Evolutionary conservation across 2,329 filamentous ascomycete species (phyloP).

Genomic region (Periconia sp.): DNA sequence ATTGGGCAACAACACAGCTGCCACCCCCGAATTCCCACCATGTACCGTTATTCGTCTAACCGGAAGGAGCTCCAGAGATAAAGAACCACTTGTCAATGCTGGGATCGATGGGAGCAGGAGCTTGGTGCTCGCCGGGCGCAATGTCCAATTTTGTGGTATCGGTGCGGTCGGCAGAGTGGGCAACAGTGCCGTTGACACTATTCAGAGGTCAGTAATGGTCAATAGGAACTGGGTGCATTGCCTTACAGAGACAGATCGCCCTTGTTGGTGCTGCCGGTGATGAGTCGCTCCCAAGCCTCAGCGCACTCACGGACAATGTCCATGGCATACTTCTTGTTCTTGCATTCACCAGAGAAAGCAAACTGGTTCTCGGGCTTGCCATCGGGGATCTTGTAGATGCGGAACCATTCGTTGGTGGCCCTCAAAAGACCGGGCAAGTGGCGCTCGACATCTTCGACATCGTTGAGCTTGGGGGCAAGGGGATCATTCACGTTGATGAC

Average conservation of each 20-base stretch:
- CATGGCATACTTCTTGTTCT: conserved; percentile 98
- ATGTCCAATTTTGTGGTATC: conserved; percentile 72
- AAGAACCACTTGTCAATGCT: conserved; percentile 99
- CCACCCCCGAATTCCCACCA: background rate
- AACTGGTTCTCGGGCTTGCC: conserved; percentile 99
- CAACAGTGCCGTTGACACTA: conserved; percentile 57
- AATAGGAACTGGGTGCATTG: conserved; percentile 21
- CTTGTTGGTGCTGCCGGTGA: conserved; percentile 81
- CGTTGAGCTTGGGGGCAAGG: conserved; percentile 92
- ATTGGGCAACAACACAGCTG: conserved; percentile 10
- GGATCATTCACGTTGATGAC: conserved; percentile 99
- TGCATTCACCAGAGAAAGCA: conserved; percentile 99
- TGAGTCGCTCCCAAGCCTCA: conserved; percentile 95
- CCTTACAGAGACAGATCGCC: conserved; percentile 82
- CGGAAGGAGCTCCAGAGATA: conserved; percentile 88
- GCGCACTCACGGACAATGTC: conserved; percentile 94
- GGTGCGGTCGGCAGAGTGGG: conserved; percentile 72
- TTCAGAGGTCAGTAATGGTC: conserved; percentile 13
- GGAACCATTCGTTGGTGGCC: conserved; percentile 99
- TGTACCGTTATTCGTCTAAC: conserved; percentile 28
- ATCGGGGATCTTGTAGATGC: conserved; percentile 99
- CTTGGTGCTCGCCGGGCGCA: conserved; percentile 75
- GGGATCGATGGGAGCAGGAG: conserved; percentile 85
- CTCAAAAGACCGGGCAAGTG: conserved; percentile 95
- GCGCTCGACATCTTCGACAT: conserved; percentile 98